Base-by-base conservation (phyloP, 768 basidiomycete species). In the Serpula lacrymans region DNA sequence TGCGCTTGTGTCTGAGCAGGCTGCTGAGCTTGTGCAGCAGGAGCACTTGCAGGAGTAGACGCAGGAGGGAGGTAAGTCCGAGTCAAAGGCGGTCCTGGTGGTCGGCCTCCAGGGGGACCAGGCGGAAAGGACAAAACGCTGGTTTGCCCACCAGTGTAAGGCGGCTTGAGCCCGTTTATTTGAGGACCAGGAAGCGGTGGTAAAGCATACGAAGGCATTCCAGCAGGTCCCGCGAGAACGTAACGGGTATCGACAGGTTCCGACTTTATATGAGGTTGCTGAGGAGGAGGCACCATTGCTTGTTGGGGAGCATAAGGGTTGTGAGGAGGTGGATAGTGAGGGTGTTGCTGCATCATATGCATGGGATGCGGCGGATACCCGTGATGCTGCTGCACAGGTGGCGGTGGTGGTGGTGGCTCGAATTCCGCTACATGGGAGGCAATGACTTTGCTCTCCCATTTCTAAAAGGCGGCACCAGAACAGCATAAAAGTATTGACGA, bases 351-450 rank as follows among this genome's bases (percentile, higher is more conserved):
- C 62, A 74, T 70, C 74, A 78, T 74, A 45, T 77, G 80, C 60
- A 82, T 76, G 14, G 77, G 71, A 59, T 81, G 84, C 9, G 76
- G 72, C 6, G 74, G 77, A 49, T 78, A 80, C 34, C 71, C 65
- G 43, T 75, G 72, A 31, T 76, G 75, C 31, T 69, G 75, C 44
- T 54, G 67, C n/a, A n/a, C n/a, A 22, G 65, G 62, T 1, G 69
- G 64, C 21, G 74, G 74, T 31, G 69, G 73, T 3, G 72, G 62
- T 24, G 63, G 67, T 13, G 77, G 66, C 59, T 89, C 88, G 60
- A 96, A 98, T 51, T 97, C 91, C 37, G 96, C 96, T 16, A 96
- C 95, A 54, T 87, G 83, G 2, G 91, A 94, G n/a, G 84, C 83
- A 27, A 96, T 77, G 35, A 99, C 83, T 62, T 96, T 96, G 57